Conservation (phyloP, 257 asterid genomes). For the Avicennia marina region DNA sequence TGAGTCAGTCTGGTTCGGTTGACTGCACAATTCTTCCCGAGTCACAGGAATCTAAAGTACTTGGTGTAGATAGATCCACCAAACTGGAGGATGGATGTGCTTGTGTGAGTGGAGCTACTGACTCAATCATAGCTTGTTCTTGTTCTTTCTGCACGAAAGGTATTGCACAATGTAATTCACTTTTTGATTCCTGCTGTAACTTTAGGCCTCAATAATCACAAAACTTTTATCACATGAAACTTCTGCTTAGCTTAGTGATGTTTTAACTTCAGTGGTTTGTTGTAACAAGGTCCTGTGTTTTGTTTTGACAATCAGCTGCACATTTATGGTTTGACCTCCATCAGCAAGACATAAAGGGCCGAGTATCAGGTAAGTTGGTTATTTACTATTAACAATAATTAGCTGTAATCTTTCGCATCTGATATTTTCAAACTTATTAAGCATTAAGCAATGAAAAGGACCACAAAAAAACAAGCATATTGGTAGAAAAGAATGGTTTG, state of each 20-base stretch:
- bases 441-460: too few species aligned
- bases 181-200: background rate
- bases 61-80: slow-evolving; percentile 37
- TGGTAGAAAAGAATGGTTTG: too few species aligned
- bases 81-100: slow-evolving; percentile 33
- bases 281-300: too few species aligned
- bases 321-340: slow-evolving; percentile 82
- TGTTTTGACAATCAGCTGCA: slow-evolving; percentile 51
- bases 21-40: slow-evolving; percentile 45
- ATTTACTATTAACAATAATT: background rate
- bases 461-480: background rate
- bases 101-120: slow-evolving; percentile 24
- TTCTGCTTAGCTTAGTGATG: background rate
- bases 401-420: too few species aligned
- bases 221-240: slow-evolving; percentile 12
- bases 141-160: slow-evolving; percentile 89
- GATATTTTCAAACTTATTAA: background rate
- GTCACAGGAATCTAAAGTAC: slow-evolving; percentile 65
- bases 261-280: too few species aligned
- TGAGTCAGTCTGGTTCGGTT: slow-evolving; percentile 50
- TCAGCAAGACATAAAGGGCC: slow-evolving; percentile 72
- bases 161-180: slow-evolving; percentile 19
- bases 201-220: background rate
- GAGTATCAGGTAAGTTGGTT: slow-evolving; percentile 52
- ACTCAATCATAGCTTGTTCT: slow-evolving; percentile 53